These are phyloP conservation scores for Chaetomium sp. DNA, from an alignment of 2,329 filamentous ascomycete species.

Conservation along the genomic window DNA sequence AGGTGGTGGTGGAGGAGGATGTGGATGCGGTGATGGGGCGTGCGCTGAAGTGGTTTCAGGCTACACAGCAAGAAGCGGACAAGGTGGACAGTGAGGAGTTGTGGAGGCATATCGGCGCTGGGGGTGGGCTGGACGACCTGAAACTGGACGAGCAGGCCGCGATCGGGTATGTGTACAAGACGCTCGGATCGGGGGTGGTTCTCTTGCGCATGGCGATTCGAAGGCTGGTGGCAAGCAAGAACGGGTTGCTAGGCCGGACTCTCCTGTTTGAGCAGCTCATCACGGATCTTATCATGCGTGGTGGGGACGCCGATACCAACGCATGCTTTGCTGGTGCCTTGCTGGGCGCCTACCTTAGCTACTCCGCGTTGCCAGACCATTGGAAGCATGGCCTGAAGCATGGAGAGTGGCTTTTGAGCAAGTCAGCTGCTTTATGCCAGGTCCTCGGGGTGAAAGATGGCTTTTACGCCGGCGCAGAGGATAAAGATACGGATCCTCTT, in stretches of 20 bases:
- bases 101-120: conserved; percentile 43
- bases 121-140: conserved; percentile 42
- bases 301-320: conserved; percentile 58
- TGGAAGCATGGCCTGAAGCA: conserved; percentile 53
- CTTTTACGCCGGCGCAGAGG: conserved; percentile 40
- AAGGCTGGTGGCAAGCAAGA: conserved; percentile 31
- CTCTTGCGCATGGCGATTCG: conserved; percentile 49
- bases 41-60: conserved; percentile 44
- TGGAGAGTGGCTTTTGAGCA: conserved; percentile 49
- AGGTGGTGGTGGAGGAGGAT: conserved; percentile 45
- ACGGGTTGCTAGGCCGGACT: conserved; percentile 31
- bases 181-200: conserved; percentile 51
- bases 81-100: conserved; percentile 47
- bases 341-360: conserved; percentile 52
- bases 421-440: conserved; percentile 46
- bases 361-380: conserved; percentile 48
- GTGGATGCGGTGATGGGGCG: conserved; percentile 47
- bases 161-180: conserved; percentile 59
- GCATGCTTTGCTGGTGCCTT: conserved; percentile 55
- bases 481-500: conserved; percentile 46
- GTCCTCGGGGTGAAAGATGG: conserved; percentile 44
- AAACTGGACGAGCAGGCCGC: conserved; percentile 48
- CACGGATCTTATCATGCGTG: conserved; percentile 52
- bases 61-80: conserved; percentile 34
- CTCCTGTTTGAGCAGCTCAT: conserved; percentile 51